These are phyloP conservation scores for Didymella keratinophila DNA, from an alignment of 2,329 filamentous ascomycete species.

Conservation along the genomic window DNA sequence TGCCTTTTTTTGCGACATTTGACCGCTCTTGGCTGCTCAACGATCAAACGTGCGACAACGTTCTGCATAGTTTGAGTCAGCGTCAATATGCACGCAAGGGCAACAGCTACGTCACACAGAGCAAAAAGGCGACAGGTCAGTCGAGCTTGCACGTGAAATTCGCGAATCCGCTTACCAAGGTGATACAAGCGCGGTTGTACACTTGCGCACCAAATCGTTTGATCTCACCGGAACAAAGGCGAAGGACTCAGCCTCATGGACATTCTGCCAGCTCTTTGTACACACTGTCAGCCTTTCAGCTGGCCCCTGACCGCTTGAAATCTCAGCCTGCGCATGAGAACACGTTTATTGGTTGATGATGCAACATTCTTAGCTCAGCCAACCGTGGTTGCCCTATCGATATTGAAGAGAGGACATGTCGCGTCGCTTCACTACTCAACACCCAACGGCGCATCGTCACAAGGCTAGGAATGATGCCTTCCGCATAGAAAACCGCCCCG, in stretches of 20 bases:
- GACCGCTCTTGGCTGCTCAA: neutral
- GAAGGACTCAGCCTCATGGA: constrained; percentile 19
- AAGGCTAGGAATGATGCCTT: constrained; percentile 7
- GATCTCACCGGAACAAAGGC: constrained; percentile 16
- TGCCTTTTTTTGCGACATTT: neutral
- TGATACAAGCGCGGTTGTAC: constrained; percentile 2
- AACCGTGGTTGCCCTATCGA: constrained; percentile 16
- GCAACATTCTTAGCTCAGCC: constrained; percentile 21
- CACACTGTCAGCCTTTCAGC: constrained; percentile 5
- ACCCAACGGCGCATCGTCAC: constrained; percentile 5
- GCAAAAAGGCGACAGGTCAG: neutral
- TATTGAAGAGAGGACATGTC: constrained; percentile 11
- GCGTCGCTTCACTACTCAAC: constrained; percentile 17
- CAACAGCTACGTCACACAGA: constrained; percentile 1
- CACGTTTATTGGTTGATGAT: constrained; percentile 16
- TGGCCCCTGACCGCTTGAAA: constrained; percentile 4
- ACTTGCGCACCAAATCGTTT: neutral
- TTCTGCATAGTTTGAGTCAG: neutral
- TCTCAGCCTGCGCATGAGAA: neutral
- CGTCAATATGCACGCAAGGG: neutral
- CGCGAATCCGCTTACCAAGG: constrained; percentile 3
- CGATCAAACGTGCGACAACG: neutral
- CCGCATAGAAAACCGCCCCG: neutral
- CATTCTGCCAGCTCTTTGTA: neutral
- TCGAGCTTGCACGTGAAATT: constrained; percentile 1